phyloP scores from a whole-genome alignment of 495 filamentous ascomycete species.

The Alectoria sarmentosa region DNA sequence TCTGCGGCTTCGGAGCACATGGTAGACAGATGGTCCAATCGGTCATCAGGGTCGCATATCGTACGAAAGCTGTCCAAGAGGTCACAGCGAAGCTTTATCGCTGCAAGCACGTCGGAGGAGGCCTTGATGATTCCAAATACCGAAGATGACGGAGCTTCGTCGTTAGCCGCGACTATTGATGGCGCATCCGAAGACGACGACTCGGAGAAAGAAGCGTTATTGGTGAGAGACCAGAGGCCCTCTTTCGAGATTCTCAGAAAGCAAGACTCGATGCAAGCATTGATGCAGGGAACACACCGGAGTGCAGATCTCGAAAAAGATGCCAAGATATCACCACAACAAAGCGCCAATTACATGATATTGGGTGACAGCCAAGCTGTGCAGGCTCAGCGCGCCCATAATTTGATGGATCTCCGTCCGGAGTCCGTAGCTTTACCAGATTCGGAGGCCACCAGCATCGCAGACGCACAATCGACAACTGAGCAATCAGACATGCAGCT shows the following conservation, averaged over 20 bases:
- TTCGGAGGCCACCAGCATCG: neutral
- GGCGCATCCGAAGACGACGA: slow-evolving; percentile 34
- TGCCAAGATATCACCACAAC: neutral
- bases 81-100: slow-evolving; percentile 28
- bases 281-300: neutral
- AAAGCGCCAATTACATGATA: neutral
- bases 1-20: slow-evolving; percentile 44
- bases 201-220: slow-evolving; percentile 8
- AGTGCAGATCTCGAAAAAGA: neutral
- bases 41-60: slow-evolving; percentile 41
- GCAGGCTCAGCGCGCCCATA: neutral
- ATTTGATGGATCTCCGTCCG: neutral
- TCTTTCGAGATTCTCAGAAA: neutral
- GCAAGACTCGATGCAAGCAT: slow-evolving; percentile 9
- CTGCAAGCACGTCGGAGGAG: slow-evolving; percentile 33
- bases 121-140: slow-evolving; percentile 37
- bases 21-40: slow-evolving; percentile 31
- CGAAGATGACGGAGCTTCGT: slow-evolving; percentile 33
- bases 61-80: slow-evolving; percentile 42
- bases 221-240: slow-evolving; percentile 4
- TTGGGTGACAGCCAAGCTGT: neutral
- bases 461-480: neutral
- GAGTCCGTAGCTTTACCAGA: neutral
- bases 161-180: slow-evolving; percentile 48
- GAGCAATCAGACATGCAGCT: neutral